These are phyloP conservation scores for Coelastrella sp. DNA, from an alignment of 139 green algal species.

Conservation along the genomic window DNA sequence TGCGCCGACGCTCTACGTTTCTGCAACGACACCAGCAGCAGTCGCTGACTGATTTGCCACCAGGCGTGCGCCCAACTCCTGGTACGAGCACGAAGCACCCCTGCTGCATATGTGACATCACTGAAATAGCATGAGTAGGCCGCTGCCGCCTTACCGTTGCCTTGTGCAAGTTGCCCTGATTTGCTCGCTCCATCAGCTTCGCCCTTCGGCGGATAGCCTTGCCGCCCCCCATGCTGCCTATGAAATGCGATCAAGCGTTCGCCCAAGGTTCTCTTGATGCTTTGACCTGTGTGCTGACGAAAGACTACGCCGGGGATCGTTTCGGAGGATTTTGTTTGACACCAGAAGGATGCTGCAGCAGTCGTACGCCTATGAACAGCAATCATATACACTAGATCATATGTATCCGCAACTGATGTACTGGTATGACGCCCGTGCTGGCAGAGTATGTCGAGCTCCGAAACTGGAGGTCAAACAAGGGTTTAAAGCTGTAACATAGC, in stretches of 20 bases:
- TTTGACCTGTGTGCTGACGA: not conserved
- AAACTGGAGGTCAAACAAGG: too few species aligned
- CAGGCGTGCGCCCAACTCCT: too few species aligned
- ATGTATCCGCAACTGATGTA: too few species aligned
- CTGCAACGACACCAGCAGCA: not conserved
- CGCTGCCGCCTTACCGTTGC: constrained; percentile 8
- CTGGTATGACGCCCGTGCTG: too few species aligned
- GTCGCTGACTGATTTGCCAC: not conserved
- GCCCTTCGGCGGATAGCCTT: constrained; percentile 21
- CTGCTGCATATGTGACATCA: too few species aligned
- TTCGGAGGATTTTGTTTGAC: not conserved
- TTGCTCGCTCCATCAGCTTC: constrained; percentile 26
- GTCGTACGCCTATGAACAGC: too few species aligned
- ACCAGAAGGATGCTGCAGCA: too few species aligned
- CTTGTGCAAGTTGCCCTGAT: constrained; percentile 47
- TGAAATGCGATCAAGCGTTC: not conserved
- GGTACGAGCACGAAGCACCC: too few species aligned
- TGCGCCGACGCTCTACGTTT: not conserved
- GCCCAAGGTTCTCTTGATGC: not conserved
- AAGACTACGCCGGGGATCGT: not conserved
- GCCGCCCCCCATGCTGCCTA: constrained; percentile 2
- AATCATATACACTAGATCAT: too few species aligned
- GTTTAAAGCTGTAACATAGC: too few species aligned
- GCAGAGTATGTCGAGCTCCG: too few species aligned
- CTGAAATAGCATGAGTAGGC: too few species aligned